A percentile compares a stretch with the other conserved stretches of the same genome.
These are phyloP conservation scores for Henningerozyma blattae DNA, from an alignment of 805 yeast species.

Conservation along the genomic window DNA sequence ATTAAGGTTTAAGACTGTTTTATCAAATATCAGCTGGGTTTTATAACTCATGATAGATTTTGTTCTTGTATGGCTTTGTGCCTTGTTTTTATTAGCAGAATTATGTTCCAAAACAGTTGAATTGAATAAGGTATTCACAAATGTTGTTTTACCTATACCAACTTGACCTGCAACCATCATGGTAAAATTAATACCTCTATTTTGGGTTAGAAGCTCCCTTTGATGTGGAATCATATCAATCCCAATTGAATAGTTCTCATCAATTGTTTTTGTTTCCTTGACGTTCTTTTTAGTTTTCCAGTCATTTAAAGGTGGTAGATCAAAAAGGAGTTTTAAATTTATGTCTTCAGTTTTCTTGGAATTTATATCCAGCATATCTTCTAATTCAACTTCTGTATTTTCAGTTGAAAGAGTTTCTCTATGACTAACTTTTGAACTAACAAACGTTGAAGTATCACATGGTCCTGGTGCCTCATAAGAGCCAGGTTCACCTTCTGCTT, in stretches of 20 bases:
- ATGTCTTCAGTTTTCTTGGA: not conserved
- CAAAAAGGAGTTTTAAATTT: not conserved
- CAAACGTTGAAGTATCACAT: not conserved
- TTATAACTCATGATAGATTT: constrained; percentile 45
- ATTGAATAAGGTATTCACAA: constrained; percentile 69
- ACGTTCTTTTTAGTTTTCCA: not conserved
- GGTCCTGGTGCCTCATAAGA: too few relatives aligned
- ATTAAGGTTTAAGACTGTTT: constrained; percentile 45
- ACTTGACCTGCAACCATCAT: constrained; percentile 78
- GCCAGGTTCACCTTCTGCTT: too few relatives aligned
- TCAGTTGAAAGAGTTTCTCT: not conserved
- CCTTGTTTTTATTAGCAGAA: not conserved
- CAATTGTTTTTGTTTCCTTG: not conserved
- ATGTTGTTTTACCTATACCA: constrained; percentile 76
- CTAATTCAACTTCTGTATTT: constrained; percentile 1
- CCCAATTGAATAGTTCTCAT: constrained; percentile 12
- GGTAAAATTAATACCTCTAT: constrained; percentile 64
- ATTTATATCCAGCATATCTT: not conserved
- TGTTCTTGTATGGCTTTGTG: constrained; percentile 3
- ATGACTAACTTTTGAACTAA: not conserved
- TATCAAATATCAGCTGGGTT: too few relatives aligned
- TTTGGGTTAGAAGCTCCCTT: constrained; percentile 23
- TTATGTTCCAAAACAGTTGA: constrained; percentile 19
- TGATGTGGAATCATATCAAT: constrained; percentile 20
- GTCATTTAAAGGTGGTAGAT: not conserved